Conservation (phyloP, 257 asterid species). For the Penstemon eatonii region DNA sequence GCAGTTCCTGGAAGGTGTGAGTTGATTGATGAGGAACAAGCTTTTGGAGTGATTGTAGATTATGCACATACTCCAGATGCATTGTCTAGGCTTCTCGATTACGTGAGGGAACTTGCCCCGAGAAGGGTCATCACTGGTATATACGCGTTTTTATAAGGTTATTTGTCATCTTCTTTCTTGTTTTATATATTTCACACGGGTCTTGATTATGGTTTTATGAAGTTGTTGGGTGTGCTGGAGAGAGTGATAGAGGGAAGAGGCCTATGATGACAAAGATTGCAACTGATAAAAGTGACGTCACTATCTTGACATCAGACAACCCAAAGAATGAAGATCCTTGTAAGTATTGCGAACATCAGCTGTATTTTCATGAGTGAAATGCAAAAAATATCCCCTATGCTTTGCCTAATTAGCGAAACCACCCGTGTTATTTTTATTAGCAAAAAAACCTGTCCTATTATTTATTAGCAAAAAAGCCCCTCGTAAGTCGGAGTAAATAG, state of each 20-base stretch:
- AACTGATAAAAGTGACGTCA: constrained; percentile 82
- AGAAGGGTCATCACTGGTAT: constrained; percentile 85
- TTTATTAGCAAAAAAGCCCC: too few relatives aligned
- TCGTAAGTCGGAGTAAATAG: too few relatives aligned
- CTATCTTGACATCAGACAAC: constrained; percentile 87
- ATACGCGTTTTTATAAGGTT: constrained; percentile 12
- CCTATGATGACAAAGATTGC: constrained; percentile 93
- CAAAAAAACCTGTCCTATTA: too few relatives aligned
- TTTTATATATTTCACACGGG: constrained; percentile 22
- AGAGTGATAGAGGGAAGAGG: constrained; percentile 85
- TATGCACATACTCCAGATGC: constrained; percentile 84
- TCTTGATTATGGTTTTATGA: constrained; percentile 29
- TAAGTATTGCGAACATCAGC: constrained; percentile 37
- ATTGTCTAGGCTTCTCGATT: constrained; percentile 82
- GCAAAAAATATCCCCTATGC: too few relatives aligned
- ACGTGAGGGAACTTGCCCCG: constrained; percentile 78
- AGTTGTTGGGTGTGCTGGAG: constrained; percentile 91
- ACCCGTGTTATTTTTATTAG: too few relatives aligned
- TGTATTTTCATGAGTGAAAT: too few relatives aligned
- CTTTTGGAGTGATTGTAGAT: constrained; percentile 91
- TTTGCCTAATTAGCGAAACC: too few relatives aligned
- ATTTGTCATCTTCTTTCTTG: neutral
- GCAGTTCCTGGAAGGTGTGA: constrained; percentile 96
- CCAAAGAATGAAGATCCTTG: constrained; percentile 90
- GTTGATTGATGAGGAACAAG: constrained; percentile 95